phyloP scores from a whole-genome alignment of 1,284 basidiomycete species.

The Marasmius sp. region DNA sequence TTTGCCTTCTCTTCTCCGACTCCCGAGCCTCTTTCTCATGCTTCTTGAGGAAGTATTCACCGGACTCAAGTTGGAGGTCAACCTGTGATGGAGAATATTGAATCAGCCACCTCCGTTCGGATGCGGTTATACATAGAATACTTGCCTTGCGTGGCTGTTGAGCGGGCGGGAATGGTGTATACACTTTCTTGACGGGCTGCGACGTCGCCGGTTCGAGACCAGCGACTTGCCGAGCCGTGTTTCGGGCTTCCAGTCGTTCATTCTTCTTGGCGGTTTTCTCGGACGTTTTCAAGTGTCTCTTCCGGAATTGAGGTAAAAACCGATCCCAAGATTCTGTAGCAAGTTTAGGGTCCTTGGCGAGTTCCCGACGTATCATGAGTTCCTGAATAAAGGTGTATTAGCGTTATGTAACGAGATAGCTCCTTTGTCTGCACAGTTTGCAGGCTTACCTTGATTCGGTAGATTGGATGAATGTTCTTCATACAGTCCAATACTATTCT shows the following conservation, averaged over 20 bases:
- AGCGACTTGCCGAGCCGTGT: constrained; percentile 60
- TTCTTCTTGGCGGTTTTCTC: constrained; percentile 91
- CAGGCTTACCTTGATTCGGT: constrained; percentile 86
- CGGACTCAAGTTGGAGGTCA: constrained; percentile 92
- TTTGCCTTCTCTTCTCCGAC: constrained; percentile 64
- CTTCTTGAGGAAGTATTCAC: constrained; percentile 97
- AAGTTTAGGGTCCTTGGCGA: constrained; percentile 97
- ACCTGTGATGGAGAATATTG: constrained; percentile 44
- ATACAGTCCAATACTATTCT: constrained; percentile 97
- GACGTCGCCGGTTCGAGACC: constrained; percentile 44
- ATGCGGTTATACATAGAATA: background rate
- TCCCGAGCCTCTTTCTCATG: constrained; percentile 75
- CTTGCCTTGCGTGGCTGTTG: constrained; percentile 88
- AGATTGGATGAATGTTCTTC: constrained; percentile 99
- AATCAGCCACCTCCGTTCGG: background rate
- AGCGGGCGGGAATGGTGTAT: constrained; percentile 97
- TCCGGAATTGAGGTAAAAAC: constrained; percentile 96
- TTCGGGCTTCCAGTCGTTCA: constrained; percentile 56
- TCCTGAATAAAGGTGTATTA: constrained; percentile 53
- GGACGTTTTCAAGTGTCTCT: constrained; percentile 87
- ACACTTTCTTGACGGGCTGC: constrained; percentile 86
- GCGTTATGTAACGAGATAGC: background rate
- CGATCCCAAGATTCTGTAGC: constrained; percentile 96
- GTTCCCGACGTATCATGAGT: constrained; percentile 97
- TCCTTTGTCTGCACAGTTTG: constrained; percentile 5